A percentile compares a stretch with the other conserved stretches of the same genome.
Evolutionary conservation across 2,329 filamentous ascomycete species (phyloP).

Genomic region (Sphaceloma murrayae): DNA sequence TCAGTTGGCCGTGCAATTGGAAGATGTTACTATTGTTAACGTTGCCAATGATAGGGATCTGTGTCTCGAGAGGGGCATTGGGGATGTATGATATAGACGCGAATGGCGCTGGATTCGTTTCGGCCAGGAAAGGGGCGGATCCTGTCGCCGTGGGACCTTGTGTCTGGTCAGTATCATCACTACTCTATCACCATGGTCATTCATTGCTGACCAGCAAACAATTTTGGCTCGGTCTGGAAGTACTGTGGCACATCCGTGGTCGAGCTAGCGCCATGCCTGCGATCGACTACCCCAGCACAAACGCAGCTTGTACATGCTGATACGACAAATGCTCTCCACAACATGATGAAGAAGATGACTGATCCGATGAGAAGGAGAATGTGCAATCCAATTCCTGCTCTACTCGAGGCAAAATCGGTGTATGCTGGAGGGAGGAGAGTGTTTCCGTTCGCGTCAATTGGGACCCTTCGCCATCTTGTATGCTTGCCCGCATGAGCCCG

Average conservation of each 20-base stretch:
- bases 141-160: slow-evolving; percentile 62
- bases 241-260: slow-evolving; percentile 47
- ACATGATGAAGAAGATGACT: slow-evolving; percentile 26
- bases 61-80: slow-evolving; percentile 61
- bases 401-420: not conserved
- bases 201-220: slow-evolving; percentile 34
- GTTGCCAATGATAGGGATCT: slow-evolving; percentile 54
- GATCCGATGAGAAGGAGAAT: slow-evolving; percentile 21
- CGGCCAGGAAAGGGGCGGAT: slow-evolving; percentile 57
- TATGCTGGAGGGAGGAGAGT: not conserved
- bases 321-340: slow-evolving; percentile 27
- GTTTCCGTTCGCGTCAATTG: not conserved
- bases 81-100: slow-evolving; percentile 52
- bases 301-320: slow-evolving; percentile 23
- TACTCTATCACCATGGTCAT: no score
- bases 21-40: slow-evolving; percentile 56
- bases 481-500: not conserved
- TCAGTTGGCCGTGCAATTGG: slow-evolving; percentile 58
- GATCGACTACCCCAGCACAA: slow-evolving; percentile 22
- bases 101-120: slow-evolving; percentile 59
- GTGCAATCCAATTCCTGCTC: slow-evolving; percentile 18
- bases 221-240: slow-evolving; percentile 52
- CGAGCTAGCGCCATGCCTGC: slow-evolving; percentile 19
- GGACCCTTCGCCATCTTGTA: slow-evolving; percentile 5
- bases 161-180: not conserved